phyloP scores from a whole-genome alignment of 768 basidiomycete species.

The Lentinula aciculospora region DNA sequence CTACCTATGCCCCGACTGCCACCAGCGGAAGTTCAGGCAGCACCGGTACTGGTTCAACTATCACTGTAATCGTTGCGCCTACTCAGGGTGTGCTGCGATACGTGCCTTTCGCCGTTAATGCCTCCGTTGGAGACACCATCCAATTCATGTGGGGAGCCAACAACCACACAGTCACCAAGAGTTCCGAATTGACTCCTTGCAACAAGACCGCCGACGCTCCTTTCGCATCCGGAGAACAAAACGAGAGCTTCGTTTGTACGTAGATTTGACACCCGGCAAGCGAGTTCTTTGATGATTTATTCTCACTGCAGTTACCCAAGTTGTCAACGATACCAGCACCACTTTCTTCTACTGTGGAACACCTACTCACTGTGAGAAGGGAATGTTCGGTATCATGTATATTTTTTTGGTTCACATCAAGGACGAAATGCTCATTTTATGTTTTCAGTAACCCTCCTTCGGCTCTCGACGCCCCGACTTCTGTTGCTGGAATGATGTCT shows the following conservation, averaged over 20 bases:
- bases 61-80: slow-evolving; percentile 77
- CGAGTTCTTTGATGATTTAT: not conserved
- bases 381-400: slow-evolving; percentile 80
- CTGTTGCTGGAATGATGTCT: slow-evolving; percentile 50
- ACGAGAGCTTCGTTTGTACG: slow-evolving; percentile 59
- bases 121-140: slow-evolving; percentile 72
- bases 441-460: slow-evolving; percentile 49
- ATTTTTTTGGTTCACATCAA: slow-evolving; percentile 8
- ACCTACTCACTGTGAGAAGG: slow-evolving; percentile 69
- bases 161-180: slow-evolving; percentile 82
- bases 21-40: slow-evolving; percentile 20
- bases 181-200: slow-evolving; percentile 60
- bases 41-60: slow-evolving; percentile 50
- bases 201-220: slow-evolving; percentile 57
- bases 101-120: slow-evolving; percentile 71
- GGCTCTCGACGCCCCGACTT: slow-evolving; percentile 36
- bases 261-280: slow-evolving; percentile 5
- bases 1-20: slow-evolving; percentile 27
- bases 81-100: slow-evolving; percentile 71
- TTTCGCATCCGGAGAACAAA: slow-evolving; percentile 64
- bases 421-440: slow-evolving; percentile 8
- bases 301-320: slow-evolving; percentile 48
- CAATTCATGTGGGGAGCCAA: slow-evolving; percentile 74
- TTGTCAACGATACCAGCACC: slow-evolving; percentile 70
- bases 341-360: slow-evolving; percentile 72